These are phyloP conservation scores for Petunia secreta DNA, from an alignment of 257 asterid species.

Conservation along the genomic window DNA sequence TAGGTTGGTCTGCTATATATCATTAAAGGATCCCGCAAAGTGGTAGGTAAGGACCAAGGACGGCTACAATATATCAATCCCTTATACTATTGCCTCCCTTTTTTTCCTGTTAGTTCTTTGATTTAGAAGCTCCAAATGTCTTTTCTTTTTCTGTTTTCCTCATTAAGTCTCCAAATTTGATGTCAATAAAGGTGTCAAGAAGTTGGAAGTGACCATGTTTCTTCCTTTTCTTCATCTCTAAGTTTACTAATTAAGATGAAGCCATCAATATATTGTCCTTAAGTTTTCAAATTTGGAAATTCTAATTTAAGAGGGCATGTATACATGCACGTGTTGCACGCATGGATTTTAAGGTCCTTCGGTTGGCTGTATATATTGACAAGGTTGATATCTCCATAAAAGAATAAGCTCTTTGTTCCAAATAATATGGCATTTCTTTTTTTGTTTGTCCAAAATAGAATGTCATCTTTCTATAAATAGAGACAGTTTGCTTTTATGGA, in stretches of 20 bases:
- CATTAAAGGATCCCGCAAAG: neutral
- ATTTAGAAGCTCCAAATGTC: neutral
- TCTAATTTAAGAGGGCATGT: neutral
- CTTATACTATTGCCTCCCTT: neutral
- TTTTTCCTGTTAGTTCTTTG: neutral
- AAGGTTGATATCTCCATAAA: too few species aligned
- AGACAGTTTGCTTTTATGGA: too few species aligned
- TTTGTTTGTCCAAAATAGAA: too few species aligned
- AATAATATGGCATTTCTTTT: too few species aligned
- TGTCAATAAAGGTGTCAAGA: constrained; percentile 15
- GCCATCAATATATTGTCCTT: too few species aligned
- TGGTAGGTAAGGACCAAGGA: constrained; percentile 9
- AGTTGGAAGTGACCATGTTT: constrained; percentile 13
- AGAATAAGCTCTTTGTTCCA: too few species aligned
- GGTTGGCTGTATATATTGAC: neutral
- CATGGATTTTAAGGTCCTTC: neutral
- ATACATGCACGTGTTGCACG: neutral
- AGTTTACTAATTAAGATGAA: constrained; percentile 19
- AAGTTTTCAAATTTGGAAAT: neutral
- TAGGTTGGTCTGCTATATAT: neutral
- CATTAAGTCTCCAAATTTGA: neutral
- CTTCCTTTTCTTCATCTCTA: constrained; percentile 51
- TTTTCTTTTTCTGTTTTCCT: neutral
- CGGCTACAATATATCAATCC: neutral
- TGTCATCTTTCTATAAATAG: too few species aligned